These are phyloP conservation scores for Aspergillus sclerotiicarbonarius DNA, from an alignment of 495 filamentous ascomycete genomes.

Conservation along the genomic window DNA sequence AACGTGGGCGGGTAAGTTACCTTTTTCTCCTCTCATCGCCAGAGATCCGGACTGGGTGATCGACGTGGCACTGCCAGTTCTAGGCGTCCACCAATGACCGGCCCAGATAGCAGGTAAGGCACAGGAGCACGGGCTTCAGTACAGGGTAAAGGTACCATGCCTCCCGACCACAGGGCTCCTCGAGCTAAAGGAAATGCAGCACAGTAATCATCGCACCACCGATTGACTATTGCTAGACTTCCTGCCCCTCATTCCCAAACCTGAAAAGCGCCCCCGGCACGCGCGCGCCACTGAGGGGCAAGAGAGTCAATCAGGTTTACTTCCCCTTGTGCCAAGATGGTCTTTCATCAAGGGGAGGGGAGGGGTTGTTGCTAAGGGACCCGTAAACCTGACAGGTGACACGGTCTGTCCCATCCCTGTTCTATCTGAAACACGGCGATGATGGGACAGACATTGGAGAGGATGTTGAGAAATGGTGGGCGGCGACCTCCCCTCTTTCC, in stretches of 20 bases:
- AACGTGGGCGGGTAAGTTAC: background rate
- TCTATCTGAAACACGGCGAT: slow-evolving; percentile 3
- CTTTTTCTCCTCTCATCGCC: background rate
- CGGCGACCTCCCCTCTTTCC: background rate
- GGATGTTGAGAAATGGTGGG: background rate
- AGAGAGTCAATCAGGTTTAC: slow-evolving; percentile 4
- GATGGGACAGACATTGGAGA: background rate
- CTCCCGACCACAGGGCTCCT: background rate
- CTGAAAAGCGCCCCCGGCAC: background rate
- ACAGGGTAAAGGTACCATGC: background rate
- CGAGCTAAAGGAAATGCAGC: background rate
- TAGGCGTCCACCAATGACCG: background rate
- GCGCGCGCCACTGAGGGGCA: slow-evolving; percentile 4
- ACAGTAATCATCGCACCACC: background rate
- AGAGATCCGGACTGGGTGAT: slow-evolving; percentile 4
- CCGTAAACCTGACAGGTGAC: background rate
- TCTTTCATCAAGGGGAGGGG: background rate
- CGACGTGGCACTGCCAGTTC: slow-evolving; percentile 11
- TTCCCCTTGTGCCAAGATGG: slow-evolving; percentile 6
- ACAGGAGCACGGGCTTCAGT: background rate
- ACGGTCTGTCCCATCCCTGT: background rate
- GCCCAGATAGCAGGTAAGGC: background rate
- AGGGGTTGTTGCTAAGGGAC: background rate
- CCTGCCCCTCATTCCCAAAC: background rate
- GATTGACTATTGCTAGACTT: background rate